Evolutionary conservation across 2,329 filamentous ascomycete genomes (phyloP).

Genomic region (Helotiales sp.): DNA sequence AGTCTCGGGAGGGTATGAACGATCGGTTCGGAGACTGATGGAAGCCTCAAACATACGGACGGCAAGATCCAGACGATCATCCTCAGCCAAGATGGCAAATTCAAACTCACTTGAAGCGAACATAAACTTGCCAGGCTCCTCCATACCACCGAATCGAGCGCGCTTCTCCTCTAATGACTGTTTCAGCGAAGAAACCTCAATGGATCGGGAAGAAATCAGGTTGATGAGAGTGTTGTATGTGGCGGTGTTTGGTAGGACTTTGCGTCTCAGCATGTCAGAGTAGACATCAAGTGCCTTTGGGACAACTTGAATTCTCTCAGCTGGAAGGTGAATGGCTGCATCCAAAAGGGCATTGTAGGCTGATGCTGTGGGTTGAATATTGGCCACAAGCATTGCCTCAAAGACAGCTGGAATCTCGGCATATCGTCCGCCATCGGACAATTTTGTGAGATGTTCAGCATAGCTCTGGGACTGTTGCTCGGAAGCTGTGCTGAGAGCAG

Average conservation of each 20-base stretch:
- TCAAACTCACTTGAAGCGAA: constrained; percentile 87
- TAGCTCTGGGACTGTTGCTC: constrained; percentile 72
- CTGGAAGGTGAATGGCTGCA: constrained; percentile 82
- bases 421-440: constrained; percentile 75
- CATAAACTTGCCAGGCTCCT: constrained; percentile 84
- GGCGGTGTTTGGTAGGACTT: constrained; percentile 78
- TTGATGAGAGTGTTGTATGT: constrained; percentile 90
- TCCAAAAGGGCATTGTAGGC: constrained; percentile 93
- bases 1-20: constrained; percentile 76
- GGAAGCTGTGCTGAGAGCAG: constrained; percentile 54
- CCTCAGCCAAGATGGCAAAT: constrained; percentile 82
- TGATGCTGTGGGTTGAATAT: constrained; percentile 77
- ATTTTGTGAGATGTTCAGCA: constrained; percentile 76
- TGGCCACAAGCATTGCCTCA: constrained; percentile 83
- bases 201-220: constrained; percentile 77
- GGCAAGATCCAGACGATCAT: constrained; percentile 84
- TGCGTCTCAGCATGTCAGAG: constrained; percentile 90
- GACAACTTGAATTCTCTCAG: constrained; percentile 80
- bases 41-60: constrained; percentile 85
- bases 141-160: constrained; percentile 83
- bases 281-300: constrained; percentile 94
- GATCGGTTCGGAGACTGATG: constrained; percentile 58
- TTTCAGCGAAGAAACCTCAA: constrained; percentile 78
- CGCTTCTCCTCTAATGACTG: constrained; percentile 79
- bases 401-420: constrained; percentile 90